Base-by-base conservation (phyloP, 2,329 filamentous ascomycete species). In the Keithomyces neogunnii region DNA sequence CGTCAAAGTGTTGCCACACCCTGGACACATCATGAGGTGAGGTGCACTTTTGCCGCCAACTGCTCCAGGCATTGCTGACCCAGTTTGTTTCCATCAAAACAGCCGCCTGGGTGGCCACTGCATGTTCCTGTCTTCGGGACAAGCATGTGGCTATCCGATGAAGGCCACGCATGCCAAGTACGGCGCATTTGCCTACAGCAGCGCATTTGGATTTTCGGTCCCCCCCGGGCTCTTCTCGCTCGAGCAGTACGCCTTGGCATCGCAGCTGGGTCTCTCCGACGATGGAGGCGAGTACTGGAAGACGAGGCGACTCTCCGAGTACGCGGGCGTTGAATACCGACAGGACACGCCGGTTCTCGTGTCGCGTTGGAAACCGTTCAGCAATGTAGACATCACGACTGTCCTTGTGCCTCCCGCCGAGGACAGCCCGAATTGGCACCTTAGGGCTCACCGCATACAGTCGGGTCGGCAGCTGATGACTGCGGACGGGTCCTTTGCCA, bases 91-190 rank as follows among this genome's bases (percentile, higher is more conserved):
- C 3, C 3, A 9, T 11, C 26, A 6, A 6, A 10, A 42, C 5
- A 78, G 84, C 58, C 80, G 82, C 56, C 76, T 82, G 19, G 86
- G 84, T n/a, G 84, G 83, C 0, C 87, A 91, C 64, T 84, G 82
- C 45, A 87, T 90, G 74, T 74, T 91, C 5, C 33, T 42, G 13
- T 42, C 45, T 9, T 47, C 45, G n/a, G n/a, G 29, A 75, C 87
- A 92, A 64, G 84, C 84, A n/a, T 91, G 87, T 66, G 84, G 86
- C 65, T 91, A 91, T 63, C 84, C 87, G 0, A 84, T 91, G 73
- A 88, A 88, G 66, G 86, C 85, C 50, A 88, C 86, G 0, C 86
- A 91, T 64, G 85, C 87, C 55, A 91, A 91, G 62, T 91, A 91
- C 65, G 87, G 87, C 45, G 79, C 81, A 53, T 90, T 91, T 62